Percentiles rank a stretch among this genome's conserved stretches.
These are phyloP conservation scores for Bryoglossum gracile DNA, from an alignment of 495 filamentous ascomycete genomes.

Conservation along the genomic window DNA sequence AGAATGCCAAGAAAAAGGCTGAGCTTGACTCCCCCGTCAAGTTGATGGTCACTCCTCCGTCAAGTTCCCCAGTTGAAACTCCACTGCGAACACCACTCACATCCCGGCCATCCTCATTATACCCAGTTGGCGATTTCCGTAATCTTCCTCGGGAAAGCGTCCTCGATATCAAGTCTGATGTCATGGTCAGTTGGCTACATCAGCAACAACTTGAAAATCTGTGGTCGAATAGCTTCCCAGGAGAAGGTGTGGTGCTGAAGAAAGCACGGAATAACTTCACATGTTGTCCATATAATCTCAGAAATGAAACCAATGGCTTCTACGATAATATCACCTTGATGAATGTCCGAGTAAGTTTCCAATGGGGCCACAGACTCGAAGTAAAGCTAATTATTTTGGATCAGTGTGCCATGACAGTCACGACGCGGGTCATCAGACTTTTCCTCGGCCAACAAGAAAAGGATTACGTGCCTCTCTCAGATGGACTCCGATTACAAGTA, in stretches of 20 bases:
- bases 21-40: too few species aligned
- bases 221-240: constrained; percentile 47
- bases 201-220: constrained; percentile 50
- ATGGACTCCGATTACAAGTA: constrained; percentile 54
- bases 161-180: constrained; percentile 46
- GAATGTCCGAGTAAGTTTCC: constrained; percentile 45
- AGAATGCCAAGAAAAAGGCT: too few species aligned
- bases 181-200: constrained; percentile 56
- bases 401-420: constrained; percentile 53
- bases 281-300: constrained; percentile 48
- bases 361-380: background rate
- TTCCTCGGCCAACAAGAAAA: constrained; percentile 39
- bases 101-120: constrained; percentile 39
- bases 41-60: too few species aligned
- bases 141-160: constrained; percentile 34
- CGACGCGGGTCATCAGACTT: constrained; percentile 48
- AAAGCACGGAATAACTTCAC: constrained; percentile 45
- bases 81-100: too few species aligned
- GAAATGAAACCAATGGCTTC: constrained; percentile 38
- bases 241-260: constrained; percentile 56
- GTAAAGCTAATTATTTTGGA: constrained; percentile 7
- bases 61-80: too few species aligned
- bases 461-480: constrained; percentile 46
- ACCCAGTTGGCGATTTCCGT: constrained; percentile 40
- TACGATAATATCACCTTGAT: constrained; percentile 44